Percentiles rank a stretch among this genome's conserved stretches.
Evolutionary conservation across 2,329 filamentous ascomycete species (phyloP).

Genomic region (Aspergillus ruber): DNA sequence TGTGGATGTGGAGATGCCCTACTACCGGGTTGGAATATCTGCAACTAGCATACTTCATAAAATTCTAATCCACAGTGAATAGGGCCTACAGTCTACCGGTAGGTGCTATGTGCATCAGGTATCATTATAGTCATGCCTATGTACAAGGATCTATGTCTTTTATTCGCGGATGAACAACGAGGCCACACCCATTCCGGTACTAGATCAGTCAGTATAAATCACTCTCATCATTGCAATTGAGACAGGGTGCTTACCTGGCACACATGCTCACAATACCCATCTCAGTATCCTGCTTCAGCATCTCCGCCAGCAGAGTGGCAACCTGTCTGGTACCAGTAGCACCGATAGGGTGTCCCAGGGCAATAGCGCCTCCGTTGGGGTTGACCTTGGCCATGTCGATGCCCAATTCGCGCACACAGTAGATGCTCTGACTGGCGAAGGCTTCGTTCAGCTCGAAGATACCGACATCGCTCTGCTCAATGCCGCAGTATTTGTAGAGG

Average conservation of each 20-base stretch:
- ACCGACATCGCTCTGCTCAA: conserved; percentile 74
- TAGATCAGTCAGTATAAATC: conserved; percentile 4
- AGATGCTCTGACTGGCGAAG: conserved; percentile 91
- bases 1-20: too few relatives aligned
- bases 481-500: conserved; percentile 67
- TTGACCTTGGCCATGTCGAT: conserved; percentile 65
- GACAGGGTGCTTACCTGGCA: conserved; percentile 48
- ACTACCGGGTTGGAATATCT: too few relatives aligned
- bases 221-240: background rate
- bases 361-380: conserved; percentile 85
- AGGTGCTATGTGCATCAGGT: too few relatives aligned
- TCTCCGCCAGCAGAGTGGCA: conserved; percentile 81
- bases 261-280: conserved; percentile 85
- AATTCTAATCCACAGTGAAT: too few relatives aligned
- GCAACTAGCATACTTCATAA: too few relatives aligned
- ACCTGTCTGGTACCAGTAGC: conserved; percentile 81
- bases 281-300: conserved; percentile 75
- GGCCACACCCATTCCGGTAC: conserved; percentile 22
- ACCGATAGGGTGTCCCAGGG: conserved; percentile 78
- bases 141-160: too few relatives aligned
- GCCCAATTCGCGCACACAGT: conserved; percentile 65
- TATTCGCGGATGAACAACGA: conserved; percentile 19
- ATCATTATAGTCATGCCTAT: too few relatives aligned
- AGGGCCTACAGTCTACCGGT: too few relatives aligned
- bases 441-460: conserved; percentile 91